These are phyloP conservation scores for Aspergillus spinulosporus DNA, from an alignment of 2,329 filamentous ascomycete species.

Conservation along the genomic window DNA sequence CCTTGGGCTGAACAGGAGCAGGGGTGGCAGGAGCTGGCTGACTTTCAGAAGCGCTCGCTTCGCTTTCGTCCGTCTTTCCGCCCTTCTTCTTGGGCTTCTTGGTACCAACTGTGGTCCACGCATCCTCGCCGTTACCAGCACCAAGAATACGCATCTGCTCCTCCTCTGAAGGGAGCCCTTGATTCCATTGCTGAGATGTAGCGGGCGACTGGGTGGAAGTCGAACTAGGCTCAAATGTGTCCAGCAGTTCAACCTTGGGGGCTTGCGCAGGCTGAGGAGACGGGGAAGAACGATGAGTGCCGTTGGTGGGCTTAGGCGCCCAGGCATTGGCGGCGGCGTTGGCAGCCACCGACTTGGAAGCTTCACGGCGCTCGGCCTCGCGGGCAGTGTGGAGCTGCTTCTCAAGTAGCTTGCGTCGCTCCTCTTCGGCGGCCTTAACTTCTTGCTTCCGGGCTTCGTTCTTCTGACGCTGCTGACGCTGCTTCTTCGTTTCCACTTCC, in stretches of 20 bases:
- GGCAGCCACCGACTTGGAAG: constrained; percentile 49
- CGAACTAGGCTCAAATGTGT: constrained; percentile 43
- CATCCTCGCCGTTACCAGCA: constrained; percentile 50
- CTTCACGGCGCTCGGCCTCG: constrained; percentile 79
- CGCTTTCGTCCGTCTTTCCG: constrained; percentile 46
- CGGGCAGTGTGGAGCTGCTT: constrained; percentile 80
- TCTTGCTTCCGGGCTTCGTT: constrained; percentile 73
- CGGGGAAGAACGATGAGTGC: constrained; percentile 23
- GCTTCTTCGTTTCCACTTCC: constrained; percentile 84
- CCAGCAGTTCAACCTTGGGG: constrained; percentile 38
- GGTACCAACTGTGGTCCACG: constrained; percentile 62
- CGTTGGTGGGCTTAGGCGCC: constrained; percentile 34
- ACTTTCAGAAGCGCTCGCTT: constrained; percentile 43
- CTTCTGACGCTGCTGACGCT: constrained; percentile 89
- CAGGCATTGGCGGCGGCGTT: constrained; percentile 53
- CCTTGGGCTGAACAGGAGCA: constrained; percentile 34
- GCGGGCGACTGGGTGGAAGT: constrained; percentile 19
- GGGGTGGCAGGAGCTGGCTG: constrained; percentile 28
- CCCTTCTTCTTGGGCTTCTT: constrained; percentile 58
- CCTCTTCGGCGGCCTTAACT: constrained; percentile 74
- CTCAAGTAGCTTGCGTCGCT: constrained; percentile 74
- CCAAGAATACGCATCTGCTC: constrained; percentile 59
- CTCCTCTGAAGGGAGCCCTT: constrained; percentile 58
- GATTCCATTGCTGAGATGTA: constrained; percentile 43
- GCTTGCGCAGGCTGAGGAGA: constrained; percentile 16